Base-by-base conservation (phyloP, 2,329 filamentous ascomycete genomes). In the Thermomyces lanuginosus region DNA sequence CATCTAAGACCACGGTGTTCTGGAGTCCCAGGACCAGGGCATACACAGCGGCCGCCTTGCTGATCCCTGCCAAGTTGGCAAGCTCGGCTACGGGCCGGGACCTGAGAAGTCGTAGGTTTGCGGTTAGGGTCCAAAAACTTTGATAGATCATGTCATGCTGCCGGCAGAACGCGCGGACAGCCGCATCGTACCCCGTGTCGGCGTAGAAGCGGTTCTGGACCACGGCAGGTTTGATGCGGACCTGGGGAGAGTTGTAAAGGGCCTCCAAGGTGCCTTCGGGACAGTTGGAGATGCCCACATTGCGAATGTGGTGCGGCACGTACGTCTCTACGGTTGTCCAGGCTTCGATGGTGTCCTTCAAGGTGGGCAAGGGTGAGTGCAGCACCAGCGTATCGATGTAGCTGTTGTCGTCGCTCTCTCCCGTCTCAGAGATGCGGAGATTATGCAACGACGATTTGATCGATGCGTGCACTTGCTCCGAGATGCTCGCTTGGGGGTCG, bases 241-340 rank as follows among this genome's bases (percentile, higher is more conserved):
- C 55, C 10, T 53, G 40, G 1, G 56, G 42, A 1, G 41, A 45
- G 0, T 21, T 32, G 32, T 61, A 59, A 1, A 83, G 51, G 4
- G 53, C 49, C 27, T 63, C 46, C 1, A 89, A 58, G 2, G 69
- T 49, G 0, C 59, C 46, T 2, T 76, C 51, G n/a, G 60, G 56
- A n/a, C 68, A 66, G 48, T 89, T 89, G 28, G 76, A 82, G 29
- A 89, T 74, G 21, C 81, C 81, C 5, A 89, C 58, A 16, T 69
- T 61, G 21, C 69, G 70, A 35, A 84, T 70, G 22, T 48, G 49
- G 38, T 63, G 45, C 0, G 77, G 76, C 1, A 81, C 71, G 41
- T 75, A 81, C 3, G 61, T 54, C 43, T 77, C 68, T 8, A 86
- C 59, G 0, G 68, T 53, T 12, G 54, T 52, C 77, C 78, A 86